A percentile compares a stretch with the other conserved stretches of the same genome.
These are phyloP conservation scores for Neurospora crassa DNA, from an alignment of 2,329 filamentous ascomycete species.

Conservation along the genomic window DNA sequence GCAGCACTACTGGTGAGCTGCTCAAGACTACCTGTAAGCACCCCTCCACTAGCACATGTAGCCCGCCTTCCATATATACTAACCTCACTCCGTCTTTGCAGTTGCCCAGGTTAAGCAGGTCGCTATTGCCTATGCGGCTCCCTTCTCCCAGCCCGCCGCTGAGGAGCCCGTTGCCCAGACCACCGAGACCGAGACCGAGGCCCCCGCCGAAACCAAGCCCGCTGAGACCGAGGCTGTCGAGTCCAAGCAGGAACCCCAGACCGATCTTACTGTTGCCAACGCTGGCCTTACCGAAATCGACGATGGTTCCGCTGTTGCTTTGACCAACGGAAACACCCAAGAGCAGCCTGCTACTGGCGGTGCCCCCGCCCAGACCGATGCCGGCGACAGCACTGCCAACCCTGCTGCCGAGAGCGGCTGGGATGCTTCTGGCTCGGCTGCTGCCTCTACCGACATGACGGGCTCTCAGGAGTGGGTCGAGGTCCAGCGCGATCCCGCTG, in stretches of 20 bases:
- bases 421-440: constrained; percentile 32
- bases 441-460: constrained; percentile 29
- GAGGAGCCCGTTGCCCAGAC: constrained; percentile 14
- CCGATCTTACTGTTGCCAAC: constrained; percentile 59
- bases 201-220: constrained; percentile 15
- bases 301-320: constrained; percentile 29
- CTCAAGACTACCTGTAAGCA: constrained; percentile 61
- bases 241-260: constrained; percentile 26
- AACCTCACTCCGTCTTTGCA: constrained; percentile 21
- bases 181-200: constrained; percentile 18
- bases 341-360: constrained; percentile 27
- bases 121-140: constrained; percentile 42
- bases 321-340: constrained; percentile 33
- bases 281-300: constrained; percentile 61
- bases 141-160: constrained; percentile 18
- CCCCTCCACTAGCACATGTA: not conserved
- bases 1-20: constrained; percentile 53
- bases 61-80: constrained; percentile 6
- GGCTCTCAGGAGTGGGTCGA: constrained; percentile 62
- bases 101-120: constrained; percentile 50
- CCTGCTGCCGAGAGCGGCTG: constrained; percentile 57
- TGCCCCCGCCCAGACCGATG: constrained; percentile 39
- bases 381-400: constrained; percentile 45
- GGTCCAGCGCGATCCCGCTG: constrained; percentile 58
- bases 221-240: constrained; percentile 25